Conservation (phyloP, 2,329 filamentous ascomycete genomes). For the Aspergillus costaricaensis region DNA sequence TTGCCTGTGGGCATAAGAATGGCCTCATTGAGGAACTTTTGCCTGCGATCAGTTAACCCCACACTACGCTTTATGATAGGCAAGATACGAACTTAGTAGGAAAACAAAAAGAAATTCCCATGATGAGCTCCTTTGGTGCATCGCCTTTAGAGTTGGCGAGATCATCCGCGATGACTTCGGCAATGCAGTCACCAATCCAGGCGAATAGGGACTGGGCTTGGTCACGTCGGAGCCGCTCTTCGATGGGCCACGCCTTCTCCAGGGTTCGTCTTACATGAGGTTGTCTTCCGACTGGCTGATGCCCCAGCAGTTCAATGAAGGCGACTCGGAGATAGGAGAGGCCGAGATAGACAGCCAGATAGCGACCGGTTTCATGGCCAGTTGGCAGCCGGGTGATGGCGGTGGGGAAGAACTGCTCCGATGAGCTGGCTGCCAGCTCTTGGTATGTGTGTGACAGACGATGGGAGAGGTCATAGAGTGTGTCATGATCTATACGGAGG, state of each 20-base stretch:
- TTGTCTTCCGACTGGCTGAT: conserved; percentile 37
- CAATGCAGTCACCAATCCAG: conserved; percentile 75
- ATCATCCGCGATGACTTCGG: conserved; percentile 64
- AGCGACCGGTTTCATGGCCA: conserved; percentile 54
- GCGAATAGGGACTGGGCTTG: conserved; percentile 69
- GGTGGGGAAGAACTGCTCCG: conserved; percentile 46
- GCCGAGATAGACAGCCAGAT: conserved; percentile 56
- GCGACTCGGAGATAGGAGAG: conserved; percentile 55
- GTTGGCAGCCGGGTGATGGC: conserved; percentile 46
- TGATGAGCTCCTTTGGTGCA: conserved; percentile 37
- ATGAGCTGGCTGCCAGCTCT: conserved; percentile 39
- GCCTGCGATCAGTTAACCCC: conserved; percentile 29
- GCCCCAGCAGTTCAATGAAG: conserved; percentile 52
- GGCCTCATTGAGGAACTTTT: conserved; percentile 52
- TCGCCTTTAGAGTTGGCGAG: conserved; percentile 32
- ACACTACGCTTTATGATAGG: not conserved
- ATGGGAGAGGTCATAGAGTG: conserved; percentile 39
- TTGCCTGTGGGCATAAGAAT: conserved; percentile 56
- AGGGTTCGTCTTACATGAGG: conserved; percentile 60
- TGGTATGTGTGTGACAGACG: conserved; percentile 40
- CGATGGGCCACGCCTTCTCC: conserved; percentile 74
- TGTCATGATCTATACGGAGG: conserved; percentile 31
- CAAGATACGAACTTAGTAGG: conserved; percentile 39
- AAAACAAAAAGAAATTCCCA: conserved; percentile 47
- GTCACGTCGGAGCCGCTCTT: conserved; percentile 70